Percentiles rank a stretch among this genome's conserved stretches.
Conservation (phyloP, 495 filamentous ascomycete genomes). For the Penicillium odoratum region DNA sequence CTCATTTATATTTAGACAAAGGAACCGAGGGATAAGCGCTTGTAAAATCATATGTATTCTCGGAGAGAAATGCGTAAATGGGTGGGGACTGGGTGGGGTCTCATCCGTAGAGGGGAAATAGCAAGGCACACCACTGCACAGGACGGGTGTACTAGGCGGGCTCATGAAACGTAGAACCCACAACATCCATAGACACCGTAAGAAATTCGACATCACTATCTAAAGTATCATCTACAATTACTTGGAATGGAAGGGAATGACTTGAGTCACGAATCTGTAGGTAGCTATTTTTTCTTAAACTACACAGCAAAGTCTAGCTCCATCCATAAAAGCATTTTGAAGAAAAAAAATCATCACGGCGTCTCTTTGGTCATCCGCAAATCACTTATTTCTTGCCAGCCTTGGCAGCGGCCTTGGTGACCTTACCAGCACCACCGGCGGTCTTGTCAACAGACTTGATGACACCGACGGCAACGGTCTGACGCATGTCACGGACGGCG, state of each 20-base stretch:
- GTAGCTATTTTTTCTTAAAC: conserved; percentile 23
- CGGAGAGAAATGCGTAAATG: too few relatives aligned
- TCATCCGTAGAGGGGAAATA: too few relatives aligned
- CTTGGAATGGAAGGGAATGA: conserved; percentile 11
- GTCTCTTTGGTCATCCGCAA: conserved; percentile 31
- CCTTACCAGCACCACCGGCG: conserved; percentile 65
- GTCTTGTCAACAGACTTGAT: conserved; percentile 85
- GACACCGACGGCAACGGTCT: conserved; percentile 97
- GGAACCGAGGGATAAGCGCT: not conserved
- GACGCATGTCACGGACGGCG: conserved; percentile 88
- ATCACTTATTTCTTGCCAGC: conserved; percentile 65
- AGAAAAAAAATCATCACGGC: conserved; percentile 36
- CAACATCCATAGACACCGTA: too few relatives aligned
- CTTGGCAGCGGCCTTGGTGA: conserved; percentile 73
- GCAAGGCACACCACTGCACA: too few relatives aligned
- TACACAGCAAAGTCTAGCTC: conserved; percentile 34
- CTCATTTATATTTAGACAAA: not conserved
- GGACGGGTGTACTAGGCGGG: too few relatives aligned
- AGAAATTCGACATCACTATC: too few relatives aligned
- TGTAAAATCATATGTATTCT: not conserved
- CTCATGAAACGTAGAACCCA: too few relatives aligned
- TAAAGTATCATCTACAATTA: not conserved
- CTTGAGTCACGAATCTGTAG: conserved; percentile 27
- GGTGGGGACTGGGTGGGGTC: too few relatives aligned
- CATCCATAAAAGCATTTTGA: conserved; percentile 32